Percentiles rank a stretch among this genome's conserved stretches.
phyloP scores from a whole-genome alignment of 345 rosid genomes.

The Hypericum perforatum region DNA sequence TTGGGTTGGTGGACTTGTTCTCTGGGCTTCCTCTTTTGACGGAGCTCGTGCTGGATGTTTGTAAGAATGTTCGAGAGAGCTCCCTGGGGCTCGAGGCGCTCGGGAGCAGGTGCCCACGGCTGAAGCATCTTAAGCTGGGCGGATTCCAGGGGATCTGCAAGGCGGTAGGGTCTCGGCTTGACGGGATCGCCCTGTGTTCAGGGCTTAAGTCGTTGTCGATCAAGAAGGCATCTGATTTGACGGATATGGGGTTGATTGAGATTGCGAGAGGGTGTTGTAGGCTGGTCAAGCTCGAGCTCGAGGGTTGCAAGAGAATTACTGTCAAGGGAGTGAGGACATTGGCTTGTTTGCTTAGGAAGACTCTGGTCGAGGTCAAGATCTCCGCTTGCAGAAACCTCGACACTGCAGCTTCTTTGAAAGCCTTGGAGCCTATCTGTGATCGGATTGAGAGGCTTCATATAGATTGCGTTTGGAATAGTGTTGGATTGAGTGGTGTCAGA shows the following conservation, averaged over 20 bases:
- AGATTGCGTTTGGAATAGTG: constrained; percentile 70
- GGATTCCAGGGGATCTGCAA: constrained; percentile 62
- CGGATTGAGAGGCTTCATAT: constrained; percentile 59
- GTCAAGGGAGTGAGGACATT: constrained; percentile 55
- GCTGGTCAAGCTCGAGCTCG: constrained; percentile 57
- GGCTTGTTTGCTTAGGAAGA: constrained; percentile 36
- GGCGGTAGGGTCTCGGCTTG: constrained; percentile 51
- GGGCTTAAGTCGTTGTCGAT: constrained; percentile 50
- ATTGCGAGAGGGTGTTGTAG: constrained; percentile 67
- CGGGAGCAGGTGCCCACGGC: constrained; percentile 38
- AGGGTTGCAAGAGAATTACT: constrained; percentile 73
- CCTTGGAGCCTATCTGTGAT: constrained; percentile 55
- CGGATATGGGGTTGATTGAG: constrained; percentile 66
- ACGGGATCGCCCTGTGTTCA: constrained; percentile 68
- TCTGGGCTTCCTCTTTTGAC: constrained; percentile 41
- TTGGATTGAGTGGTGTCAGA: too few species aligned
- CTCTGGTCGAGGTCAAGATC: constrained; percentile 56
- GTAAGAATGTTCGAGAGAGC: constrained; percentile 57
- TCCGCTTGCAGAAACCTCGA: constrained; percentile 57
- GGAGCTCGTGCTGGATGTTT: constrained; percentile 57
- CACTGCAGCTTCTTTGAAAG: constrained; percentile 40
- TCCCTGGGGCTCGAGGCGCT: constrained; percentile 47
- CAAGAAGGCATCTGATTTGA: constrained; percentile 54
- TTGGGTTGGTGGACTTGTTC: constrained; percentile 37
- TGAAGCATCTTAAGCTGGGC: constrained; percentile 49